Percentiles rank a stretch among this genome's conserved stretches.
These are phyloP conservation scores for Thuja plicata DNA, from an alignment of 83 land plant genomes.

Conservation along the genomic window DNA sequence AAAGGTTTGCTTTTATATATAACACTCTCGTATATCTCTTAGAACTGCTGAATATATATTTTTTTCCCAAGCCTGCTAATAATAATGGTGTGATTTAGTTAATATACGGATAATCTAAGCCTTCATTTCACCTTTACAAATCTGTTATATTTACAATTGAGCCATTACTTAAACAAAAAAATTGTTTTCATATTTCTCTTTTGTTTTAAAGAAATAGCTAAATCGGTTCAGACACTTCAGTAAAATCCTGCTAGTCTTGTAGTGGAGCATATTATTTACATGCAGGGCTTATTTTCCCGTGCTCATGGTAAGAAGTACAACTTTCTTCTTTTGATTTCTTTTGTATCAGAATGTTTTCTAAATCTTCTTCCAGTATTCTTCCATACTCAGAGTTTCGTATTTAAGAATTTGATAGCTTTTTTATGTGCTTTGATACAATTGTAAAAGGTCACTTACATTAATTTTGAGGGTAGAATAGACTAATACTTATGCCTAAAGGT, in stretches of 20 bases:
- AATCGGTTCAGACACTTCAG: neutral
- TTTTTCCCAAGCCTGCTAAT: neutral
- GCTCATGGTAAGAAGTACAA: neutral
- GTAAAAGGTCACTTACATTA: neutral
- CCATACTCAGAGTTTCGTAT: neutral
- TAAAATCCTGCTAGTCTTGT: slow-evolving; percentile 3
- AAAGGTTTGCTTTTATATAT: slow-evolving; percentile 48
- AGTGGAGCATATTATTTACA: neutral
- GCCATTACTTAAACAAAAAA: neutral
- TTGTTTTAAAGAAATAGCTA: neutral
- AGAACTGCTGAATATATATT: neutral
- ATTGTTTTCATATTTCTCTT: neutral
- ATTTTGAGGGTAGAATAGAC: neutral
- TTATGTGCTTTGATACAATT: neutral
- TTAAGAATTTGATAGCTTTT: neutral
- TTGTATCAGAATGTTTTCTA: neutral
- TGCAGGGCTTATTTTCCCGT: neutral
- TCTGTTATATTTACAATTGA: neutral
- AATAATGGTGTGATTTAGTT: neutral
- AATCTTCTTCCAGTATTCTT: neutral
- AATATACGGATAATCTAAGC: neutral
- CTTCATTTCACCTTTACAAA: neutral
- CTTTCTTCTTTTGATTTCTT: neutral
- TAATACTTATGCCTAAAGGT: neutral
- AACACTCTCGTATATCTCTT: neutral